Base-by-base conservation (phyloP, 2,329 filamentous ascomycete species). In the Purpureocillium lavendulum region DNA sequence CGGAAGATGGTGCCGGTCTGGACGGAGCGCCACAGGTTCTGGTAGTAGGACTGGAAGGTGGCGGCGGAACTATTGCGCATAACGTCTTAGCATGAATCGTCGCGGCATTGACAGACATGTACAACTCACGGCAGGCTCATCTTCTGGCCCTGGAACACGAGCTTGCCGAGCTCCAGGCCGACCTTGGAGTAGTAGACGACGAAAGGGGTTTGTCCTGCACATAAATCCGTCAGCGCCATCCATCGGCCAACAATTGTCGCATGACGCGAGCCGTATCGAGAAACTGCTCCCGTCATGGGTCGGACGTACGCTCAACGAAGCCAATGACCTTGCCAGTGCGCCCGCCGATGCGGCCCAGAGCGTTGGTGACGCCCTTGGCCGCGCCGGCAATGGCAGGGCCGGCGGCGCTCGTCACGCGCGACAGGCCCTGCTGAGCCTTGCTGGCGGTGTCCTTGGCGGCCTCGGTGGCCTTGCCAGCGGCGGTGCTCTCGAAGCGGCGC, bases 101-200 rank as follows among this genome's bases (percentile, higher is more conserved):
- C n/a, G n/a, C n/a, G n/a, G n/a, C n/a, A n/a, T n/a, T n/a, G n/a
- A n/a, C n/a, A n/a, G n/a, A n/a, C n/a, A n/a, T n/a, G n/a, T n/a
- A n/a, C n/a, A n/a, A n/a, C 89, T 80, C 84, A 98, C 92, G 92
- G 92, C 68, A 87, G 88, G 60, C 75, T 72, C 88, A 98, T 96
- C 71, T 84, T 86, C 68, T 90, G 88, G 64, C 80, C 82, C 56
- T 80, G 78, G 72, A 88, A 87, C 51, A 97, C 79, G 52, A 96
- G 75, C 76, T 86, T 94, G 61, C 76, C 77, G 45, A 97, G 74
- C 74, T 98, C 92, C 49, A 89, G 69, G 55, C 75, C 84, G 59
- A 97, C 90, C 64, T 81, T 85, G 57, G 83, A 81, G 75, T 97
- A 98, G 79, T 96, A 96, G 61, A 94, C 61, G 48, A 88, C 82